Evolutionary conservation across 176 grass and related monocot genomes (phyloP).

Genomic region (Oryza brachyantha): DNA sequence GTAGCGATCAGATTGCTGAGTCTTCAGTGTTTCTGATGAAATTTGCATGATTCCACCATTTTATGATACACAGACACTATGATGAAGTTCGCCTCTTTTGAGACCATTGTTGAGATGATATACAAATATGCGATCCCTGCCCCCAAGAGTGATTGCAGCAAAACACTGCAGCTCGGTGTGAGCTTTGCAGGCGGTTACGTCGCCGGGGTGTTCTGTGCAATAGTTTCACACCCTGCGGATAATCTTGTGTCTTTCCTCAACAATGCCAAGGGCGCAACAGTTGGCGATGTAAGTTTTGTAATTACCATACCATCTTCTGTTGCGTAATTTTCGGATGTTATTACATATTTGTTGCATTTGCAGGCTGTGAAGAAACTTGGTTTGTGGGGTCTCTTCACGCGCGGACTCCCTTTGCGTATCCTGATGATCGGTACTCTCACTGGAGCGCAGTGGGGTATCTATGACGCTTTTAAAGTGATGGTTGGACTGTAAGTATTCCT

Average conservation of each 20-base stretch:
- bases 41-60: neutral
- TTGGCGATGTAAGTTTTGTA: slow-evolving; percentile 56
- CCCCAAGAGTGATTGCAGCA: slow-evolving; percentile 76
- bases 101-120: slow-evolving; percentile 67
- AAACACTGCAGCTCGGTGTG: slow-evolving; percentile 68
- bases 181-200: slow-evolving; percentile 83
- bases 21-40: neutral
- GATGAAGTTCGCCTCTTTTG: slow-evolving; percentile 87
- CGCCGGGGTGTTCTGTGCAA: slow-evolving; percentile 64
- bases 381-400: slow-evolving; percentile 63
- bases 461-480: slow-evolving; percentile 83
- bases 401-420: slow-evolving; percentile 66
- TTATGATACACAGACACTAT: slow-evolving; percentile 60
- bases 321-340: neutral
- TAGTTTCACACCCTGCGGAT: slow-evolving; percentile 81
- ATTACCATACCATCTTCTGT: neutral
- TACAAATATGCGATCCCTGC: slow-evolving; percentile 63
- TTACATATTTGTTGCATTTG: neutral
- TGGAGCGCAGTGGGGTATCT: slow-evolving; percentile 73
- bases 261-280: slow-evolving; percentile 64
- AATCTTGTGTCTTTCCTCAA: slow-evolving; percentile 84
- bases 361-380: slow-evolving; percentile 88
- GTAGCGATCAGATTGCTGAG: neutral
- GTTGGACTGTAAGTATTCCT: slow-evolving; percentile 72
- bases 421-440: slow-evolving; percentile 89